Evolutionary conservation across 495 filamentous ascomycete species (phyloP).

Genomic region (Parathielavia appendiculata): DNA sequence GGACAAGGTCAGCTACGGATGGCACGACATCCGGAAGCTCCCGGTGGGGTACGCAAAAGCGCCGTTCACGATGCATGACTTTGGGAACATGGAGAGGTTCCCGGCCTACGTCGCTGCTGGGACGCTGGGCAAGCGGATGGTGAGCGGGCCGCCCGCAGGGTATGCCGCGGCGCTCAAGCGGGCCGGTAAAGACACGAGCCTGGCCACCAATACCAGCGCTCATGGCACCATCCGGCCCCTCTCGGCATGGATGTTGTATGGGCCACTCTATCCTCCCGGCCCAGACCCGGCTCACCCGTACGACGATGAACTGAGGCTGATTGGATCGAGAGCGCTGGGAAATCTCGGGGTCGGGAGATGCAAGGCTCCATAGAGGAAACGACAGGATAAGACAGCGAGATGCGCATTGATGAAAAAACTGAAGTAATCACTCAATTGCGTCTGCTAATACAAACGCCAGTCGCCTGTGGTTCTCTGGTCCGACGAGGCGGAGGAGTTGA

Average conservation of each 20-base stretch:
- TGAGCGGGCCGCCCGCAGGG: constrained; percentile 21
- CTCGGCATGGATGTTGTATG: constrained; percentile 31
- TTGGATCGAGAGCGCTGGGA: neutral
- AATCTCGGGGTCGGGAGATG: neutral
- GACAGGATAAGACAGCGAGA: neutral
- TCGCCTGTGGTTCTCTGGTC: too few relatives aligned
- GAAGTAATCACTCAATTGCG: too few relatives aligned
- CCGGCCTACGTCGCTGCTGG: constrained; percentile 30
- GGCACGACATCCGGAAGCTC: constrained; percentile 23
- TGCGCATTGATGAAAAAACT: too few relatives aligned
- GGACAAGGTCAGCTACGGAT: constrained; percentile 23
- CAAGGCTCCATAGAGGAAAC: neutral
- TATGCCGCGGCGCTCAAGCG: constrained; percentile 22
- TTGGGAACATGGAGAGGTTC: constrained; percentile 17
- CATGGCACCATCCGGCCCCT: constrained; percentile 28
- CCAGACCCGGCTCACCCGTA: neutral
- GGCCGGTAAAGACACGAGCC: constrained; percentile 12
- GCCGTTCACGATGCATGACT: constrained; percentile 31
- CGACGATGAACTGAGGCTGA: constrained; percentile 9
- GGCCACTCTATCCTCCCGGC: constrained; percentile 15
- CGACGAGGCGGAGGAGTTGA: too few relatives aligned
- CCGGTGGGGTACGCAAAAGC: constrained; percentile 30
- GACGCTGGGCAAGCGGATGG: constrained; percentile 28
- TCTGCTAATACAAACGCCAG: too few relatives aligned
- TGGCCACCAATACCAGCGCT: neutral